Evolutionary conservation across 2,329 filamentous ascomycete species (phyloP).

Genomic region (Basipetospora chlamydospora): DNA sequence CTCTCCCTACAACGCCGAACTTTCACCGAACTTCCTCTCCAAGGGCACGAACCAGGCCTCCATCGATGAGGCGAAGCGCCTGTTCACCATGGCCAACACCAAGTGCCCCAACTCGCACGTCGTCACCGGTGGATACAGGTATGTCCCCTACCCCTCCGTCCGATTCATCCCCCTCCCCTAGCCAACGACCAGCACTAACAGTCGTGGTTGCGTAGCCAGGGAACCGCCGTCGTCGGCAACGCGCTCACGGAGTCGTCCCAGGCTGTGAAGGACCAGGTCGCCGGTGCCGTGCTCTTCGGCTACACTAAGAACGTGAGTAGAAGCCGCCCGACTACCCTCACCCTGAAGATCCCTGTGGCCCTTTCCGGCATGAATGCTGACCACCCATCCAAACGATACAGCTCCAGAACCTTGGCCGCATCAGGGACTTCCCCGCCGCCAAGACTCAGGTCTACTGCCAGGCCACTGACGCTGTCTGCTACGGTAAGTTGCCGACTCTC

Average conservation of each 20-base stretch:
- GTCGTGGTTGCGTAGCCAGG: slow-evolving; percentile 8
- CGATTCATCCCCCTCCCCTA: not conserved
- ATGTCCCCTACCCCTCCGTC: not conserved
- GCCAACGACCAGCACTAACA: not conserved
- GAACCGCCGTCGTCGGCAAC: slow-evolving; percentile 16
- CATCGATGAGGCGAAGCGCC: slow-evolving; percentile 14
- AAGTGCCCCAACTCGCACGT: slow-evolving; percentile 18
- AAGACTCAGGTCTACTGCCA: slow-evolving; percentile 24
- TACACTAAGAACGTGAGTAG: slow-evolving; percentile 11
- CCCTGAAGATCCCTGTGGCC: too few relatives aligned
- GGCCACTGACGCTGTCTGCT: slow-evolving; percentile 20
- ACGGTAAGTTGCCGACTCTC: slow-evolving; percentile 9
- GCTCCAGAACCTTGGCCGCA: slow-evolving; percentile 22
- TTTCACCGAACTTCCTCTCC: slow-evolving; percentile 13
- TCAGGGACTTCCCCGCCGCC: slow-evolving; percentile 21
- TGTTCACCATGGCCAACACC: slow-evolving; percentile 14
- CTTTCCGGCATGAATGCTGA: too few relatives aligned
- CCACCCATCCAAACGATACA: slow-evolving; percentile 21
- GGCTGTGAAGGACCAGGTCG: slow-evolving; percentile 10
- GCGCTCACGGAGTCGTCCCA: slow-evolving; percentile 12
- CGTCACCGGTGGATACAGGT: slow-evolving; percentile 15
- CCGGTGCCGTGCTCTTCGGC: slow-evolving; percentile 15
- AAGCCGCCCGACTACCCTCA: too few relatives aligned
- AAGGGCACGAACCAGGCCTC: slow-evolving; percentile 13
- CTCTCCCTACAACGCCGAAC: slow-evolving; percentile 12